Base-by-base conservation (phyloP, 2,329 filamentous ascomycete species). In the Lecanicillium sp. region DNA sequence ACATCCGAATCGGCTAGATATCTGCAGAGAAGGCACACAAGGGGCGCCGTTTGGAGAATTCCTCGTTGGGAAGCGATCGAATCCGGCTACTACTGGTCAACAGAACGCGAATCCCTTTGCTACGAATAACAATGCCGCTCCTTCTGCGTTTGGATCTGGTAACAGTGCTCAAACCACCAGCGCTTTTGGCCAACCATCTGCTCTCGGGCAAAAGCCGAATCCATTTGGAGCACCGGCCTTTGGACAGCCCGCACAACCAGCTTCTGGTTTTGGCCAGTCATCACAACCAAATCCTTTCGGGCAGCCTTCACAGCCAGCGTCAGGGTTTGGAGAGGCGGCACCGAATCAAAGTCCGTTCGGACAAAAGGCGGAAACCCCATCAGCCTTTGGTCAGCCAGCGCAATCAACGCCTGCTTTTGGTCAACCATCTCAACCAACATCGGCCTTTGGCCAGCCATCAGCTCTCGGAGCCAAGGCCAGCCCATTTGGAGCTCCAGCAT, bases 1-100 rank as follows among this genome's bases (percentile, higher is more conserved):
- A 29, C 85, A 87, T 50, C 85, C 85, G 1, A 94, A 92, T 53
- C 73, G 86, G 29, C 64, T 73, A 37, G 83, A 89, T 47, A 67
- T 80, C 15, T 75, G 73, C 56, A 63, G 68, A 40, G 61, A 68
- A 46, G 62, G 60, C 33, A 65, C 53, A 1, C 58, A 64, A n/a
- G 58, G 62, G n/a, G 60, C 59, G 7, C 62, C 64, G 0, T 66
- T 62, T 40, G 66, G 67, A 33, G 55, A 62, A 34, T 75, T 74
- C 44, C 52, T 57, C 1, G 60, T 62, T 9, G 64, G 64, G 27
- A 62, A 53, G 46, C 47, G 54, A 45, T 43, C 54, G 22, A 48
- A 47, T 17, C 48, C 51, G 15, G 42, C 46, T 7, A 46, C 47
- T 25, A 53, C 38, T 47, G 51, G 39, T 13, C 54, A 51, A 40